phyloP scores from a whole-genome alignment of 2,329 filamentous ascomycete species.

The Aureobasidium sp. region DNA sequence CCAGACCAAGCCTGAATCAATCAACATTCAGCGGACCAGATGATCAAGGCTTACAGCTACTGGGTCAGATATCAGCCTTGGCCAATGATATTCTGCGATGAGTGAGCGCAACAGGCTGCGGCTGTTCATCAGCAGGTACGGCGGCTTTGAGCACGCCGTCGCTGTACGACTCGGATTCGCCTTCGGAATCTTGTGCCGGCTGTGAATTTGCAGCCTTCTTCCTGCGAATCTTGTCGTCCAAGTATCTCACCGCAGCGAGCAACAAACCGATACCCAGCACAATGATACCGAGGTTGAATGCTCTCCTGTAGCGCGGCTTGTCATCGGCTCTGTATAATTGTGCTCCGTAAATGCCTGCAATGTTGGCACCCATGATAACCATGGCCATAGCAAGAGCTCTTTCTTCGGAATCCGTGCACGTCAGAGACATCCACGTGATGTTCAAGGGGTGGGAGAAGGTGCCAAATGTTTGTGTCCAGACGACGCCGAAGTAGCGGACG shows the following conservation, averaged over 20 bases:
- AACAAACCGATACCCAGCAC: slow-evolving; percentile 40
- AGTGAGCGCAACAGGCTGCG: background rate
- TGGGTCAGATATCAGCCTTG: background rate
- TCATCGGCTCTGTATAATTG: slow-evolving; percentile 54
- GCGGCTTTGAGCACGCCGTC: background rate
- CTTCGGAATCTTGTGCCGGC: background rate
- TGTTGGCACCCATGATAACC: slow-evolving; percentile 57
- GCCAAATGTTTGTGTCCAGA: slow-evolving; percentile 51
- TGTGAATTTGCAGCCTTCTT: background rate
- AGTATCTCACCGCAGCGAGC: slow-evolving; percentile 37
- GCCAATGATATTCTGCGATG: background rate
- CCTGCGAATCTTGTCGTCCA: slow-evolving; percentile 33
- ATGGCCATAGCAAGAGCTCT: slow-evolving; percentile 54
- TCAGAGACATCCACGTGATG: slow-evolving; percentile 53
- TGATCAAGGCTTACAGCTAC: too few species aligned
- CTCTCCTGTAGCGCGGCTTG: slow-evolving; percentile 45
- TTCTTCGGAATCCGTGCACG: slow-evolving; percentile 51
- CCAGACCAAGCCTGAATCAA: too few species aligned
- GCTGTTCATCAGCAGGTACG: background rate
- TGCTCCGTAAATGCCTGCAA: slow-evolving; percentile 54
- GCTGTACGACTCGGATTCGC: background rate
- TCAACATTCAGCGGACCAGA: too few species aligned
- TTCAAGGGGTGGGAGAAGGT: slow-evolving; percentile 53
- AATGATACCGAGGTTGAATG: slow-evolving; percentile 42
- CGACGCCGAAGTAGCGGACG: slow-evolving; percentile 47